Percentiles rank a stretch among this genome's conserved stretches.
Evolutionary conservation across 2,329 filamentous ascomycete species (phyloP).

Genomic region (Colletotrichum plurivorum): DNA sequence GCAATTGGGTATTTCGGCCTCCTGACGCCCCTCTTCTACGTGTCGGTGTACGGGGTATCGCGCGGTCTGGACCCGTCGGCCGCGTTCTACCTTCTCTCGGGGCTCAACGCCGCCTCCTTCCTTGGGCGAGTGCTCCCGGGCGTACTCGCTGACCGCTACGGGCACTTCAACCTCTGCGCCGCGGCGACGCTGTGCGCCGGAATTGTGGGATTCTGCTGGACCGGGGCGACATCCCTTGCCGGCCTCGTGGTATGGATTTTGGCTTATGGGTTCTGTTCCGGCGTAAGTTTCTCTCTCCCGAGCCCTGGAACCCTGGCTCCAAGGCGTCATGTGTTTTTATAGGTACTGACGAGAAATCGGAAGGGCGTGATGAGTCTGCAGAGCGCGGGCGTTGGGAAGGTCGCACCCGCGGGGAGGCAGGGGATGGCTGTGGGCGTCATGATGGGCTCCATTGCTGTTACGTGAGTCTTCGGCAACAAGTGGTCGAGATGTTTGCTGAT

Average conservation of each 20-base stretch:
- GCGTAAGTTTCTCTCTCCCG: constrained; percentile 46
- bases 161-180: constrained; percentile 60
- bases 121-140: constrained; percentile 67
- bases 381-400: constrained; percentile 58
- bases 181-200: constrained; percentile 47
- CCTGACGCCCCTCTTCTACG: constrained; percentile 68
- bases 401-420: constrained; percentile 54
- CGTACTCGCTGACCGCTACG: constrained; percentile 64
- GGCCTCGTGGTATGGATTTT: constrained; percentile 60
- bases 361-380: constrained; percentile 63
- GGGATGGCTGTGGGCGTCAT: constrained; percentile 59
- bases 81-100: constrained; percentile 73
- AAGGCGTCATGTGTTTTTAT: no score
- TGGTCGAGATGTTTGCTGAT: background rate
- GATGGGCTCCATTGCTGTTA: constrained; percentile 57
- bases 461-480: constrained; percentile 49
- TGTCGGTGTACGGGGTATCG: constrained; percentile 67
- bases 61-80: constrained; percentile 62
- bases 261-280: constrained; percentile 62
- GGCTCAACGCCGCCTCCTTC: constrained; percentile 71
- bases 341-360: constrained; percentile 53
- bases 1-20: constrained; percentile 50
- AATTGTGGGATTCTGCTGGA: constrained; percentile 60
- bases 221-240: constrained; percentile 55
- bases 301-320: background rate